Percentiles rank a stretch among this genome's conserved stretches.
Conservation (phyloP, 2,329 filamentous ascomycete genomes). For the Fusarium chuoi region DNA sequence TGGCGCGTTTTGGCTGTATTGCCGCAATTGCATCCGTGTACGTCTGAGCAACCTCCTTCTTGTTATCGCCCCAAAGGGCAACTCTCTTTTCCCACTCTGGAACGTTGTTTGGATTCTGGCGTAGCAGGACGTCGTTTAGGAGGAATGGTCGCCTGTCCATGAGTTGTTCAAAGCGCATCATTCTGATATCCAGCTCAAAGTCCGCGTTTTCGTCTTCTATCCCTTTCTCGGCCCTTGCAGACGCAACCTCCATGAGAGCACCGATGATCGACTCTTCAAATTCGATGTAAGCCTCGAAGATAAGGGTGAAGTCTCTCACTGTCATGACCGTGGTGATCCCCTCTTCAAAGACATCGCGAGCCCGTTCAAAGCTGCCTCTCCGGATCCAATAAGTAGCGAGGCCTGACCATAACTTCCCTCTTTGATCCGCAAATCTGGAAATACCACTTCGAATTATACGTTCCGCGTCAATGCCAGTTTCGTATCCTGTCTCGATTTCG, state of each 20-base stretch:
- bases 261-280: slow-evolving; percentile 97
- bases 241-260: slow-evolving; percentile 88
- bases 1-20: slow-evolving; percentile 92
- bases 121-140: slow-evolving; percentile 92
- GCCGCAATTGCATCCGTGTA: slow-evolving; percentile 95
- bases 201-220: slow-evolving; percentile 84
- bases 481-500: slow-evolving; percentile 82
- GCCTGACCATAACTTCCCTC: slow-evolving; percentile 94
- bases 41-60: slow-evolving; percentile 88
- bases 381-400: slow-evolving; percentile 97
- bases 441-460: slow-evolving; percentile 94
- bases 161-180: slow-evolving; percentile 97
- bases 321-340: slow-evolving; percentile 99
- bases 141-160: slow-evolving; percentile 98
- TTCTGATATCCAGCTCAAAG: slow-evolving; percentile 93
- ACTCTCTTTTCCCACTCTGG: slow-evolving; percentile 97
- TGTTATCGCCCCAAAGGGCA: slow-evolving; percentile 95
- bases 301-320: slow-evolving; percentile 93
- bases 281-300: slow-evolving; percentile 96
- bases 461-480: slow-evolving; percentile 88
- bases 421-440: slow-evolving; percentile 88
- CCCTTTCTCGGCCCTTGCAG: slow-evolving; percentile 80
- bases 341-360: slow-evolving; percentile 93
- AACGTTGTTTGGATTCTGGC: slow-evolving; percentile 97
- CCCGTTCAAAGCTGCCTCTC: slow-evolving; percentile 89